phyloP scores from a whole-genome alignment of 768 basidiomycete species.

The Termitomyces sp. region DNA sequence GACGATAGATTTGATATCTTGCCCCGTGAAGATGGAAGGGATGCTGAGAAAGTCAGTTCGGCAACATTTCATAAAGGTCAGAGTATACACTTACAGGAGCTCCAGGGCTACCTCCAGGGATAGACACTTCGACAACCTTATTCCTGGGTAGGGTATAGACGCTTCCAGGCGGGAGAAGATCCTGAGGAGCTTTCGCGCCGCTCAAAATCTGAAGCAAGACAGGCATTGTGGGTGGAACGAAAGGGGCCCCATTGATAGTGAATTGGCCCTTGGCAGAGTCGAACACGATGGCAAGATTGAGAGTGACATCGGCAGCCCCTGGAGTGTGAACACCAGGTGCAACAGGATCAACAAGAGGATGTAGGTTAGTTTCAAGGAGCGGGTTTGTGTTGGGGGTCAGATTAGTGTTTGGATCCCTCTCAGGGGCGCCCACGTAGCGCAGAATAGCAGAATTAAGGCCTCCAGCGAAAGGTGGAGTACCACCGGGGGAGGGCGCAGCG shows the following conservation, averaged over 20 bases:
- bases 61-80: not conserved
- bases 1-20: constrained; percentile 5
- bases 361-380: constrained; percentile 35
- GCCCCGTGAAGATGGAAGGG: constrained; percentile 45
- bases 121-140: constrained; percentile 44
- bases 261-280: constrained; percentile 19
- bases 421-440: constrained; percentile 29
- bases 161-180: constrained; percentile 35
- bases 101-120: constrained; percentile 34
- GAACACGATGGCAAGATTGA: constrained; percentile 28
- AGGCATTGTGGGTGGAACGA: constrained; percentile 32
- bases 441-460: constrained; percentile 42
- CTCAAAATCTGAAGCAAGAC: constrained; percentile 44
- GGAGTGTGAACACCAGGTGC: constrained; percentile 28
- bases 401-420: constrained; percentile 31
- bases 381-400: constrained; percentile 20
- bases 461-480: constrained; percentile 21
- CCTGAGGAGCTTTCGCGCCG: constrained; percentile 28
- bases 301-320: constrained; percentile 34
- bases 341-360: constrained; percentile 23
- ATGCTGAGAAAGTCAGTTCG: constrained; percentile 20
- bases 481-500: constrained; percentile 25
- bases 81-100: constrained; percentile 26
- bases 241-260: constrained; percentile 31
- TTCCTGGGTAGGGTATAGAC: constrained; percentile 40